Percentiles rank a stretch among this genome's conserved stretches.
Evolutionary conservation across 2,329 filamentous ascomycete species (phyloP).

Genomic region (Sporothrix curviconia): DNA sequence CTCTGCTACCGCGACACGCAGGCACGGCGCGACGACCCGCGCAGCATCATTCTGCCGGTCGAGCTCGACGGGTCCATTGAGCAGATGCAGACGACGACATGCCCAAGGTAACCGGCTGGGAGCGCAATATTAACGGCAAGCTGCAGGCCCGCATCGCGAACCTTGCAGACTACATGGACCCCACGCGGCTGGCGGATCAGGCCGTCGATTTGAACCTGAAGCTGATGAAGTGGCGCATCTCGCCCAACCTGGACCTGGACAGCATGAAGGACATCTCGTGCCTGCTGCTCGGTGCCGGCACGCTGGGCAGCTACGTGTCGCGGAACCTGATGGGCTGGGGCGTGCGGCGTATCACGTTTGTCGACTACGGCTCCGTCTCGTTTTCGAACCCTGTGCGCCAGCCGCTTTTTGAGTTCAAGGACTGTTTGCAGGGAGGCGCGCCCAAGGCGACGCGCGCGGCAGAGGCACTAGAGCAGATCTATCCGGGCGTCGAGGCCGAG

Average conservation of each 20-base stretch:
- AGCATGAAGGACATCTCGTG: slow-evolving; percentile 85
- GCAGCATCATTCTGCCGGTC: slow-evolving; percentile 70
- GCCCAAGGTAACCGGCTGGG: slow-evolving; percentile 94
- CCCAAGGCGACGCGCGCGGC: slow-evolving; percentile 79
- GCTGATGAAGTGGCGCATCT: slow-evolving; percentile 97
- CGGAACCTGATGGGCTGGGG: slow-evolving; percentile 93
- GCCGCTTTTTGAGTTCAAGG: slow-evolving; percentile 82
- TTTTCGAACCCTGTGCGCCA: slow-evolving; percentile 96
- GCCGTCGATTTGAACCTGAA: slow-evolving; percentile 95
- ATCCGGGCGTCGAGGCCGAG: slow-evolving; percentile 76
- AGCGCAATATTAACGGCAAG: slow-evolving; percentile 73
- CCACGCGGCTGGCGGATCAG: slow-evolving; percentile 77
- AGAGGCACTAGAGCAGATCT: slow-evolving; percentile 74
- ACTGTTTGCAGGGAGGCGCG: slow-evolving; percentile 78
- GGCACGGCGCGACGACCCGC: slow-evolving; percentile 66
- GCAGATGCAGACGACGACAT: slow-evolving; percentile 44
- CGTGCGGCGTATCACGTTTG: slow-evolving; percentile 87
- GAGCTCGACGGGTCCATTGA: slow-evolving; percentile 45
- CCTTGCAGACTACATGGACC: slow-evolving; percentile 90
- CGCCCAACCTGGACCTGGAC: slow-evolving; percentile 79
- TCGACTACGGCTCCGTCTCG: slow-evolving; percentile 88
- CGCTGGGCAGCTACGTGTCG: slow-evolving; percentile 87
- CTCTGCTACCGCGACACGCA: slow-evolving; percentile 87
- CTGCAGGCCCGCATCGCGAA: slow-evolving; percentile 72
- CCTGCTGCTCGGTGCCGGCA: slow-evolving; percentile 84